phyloP scores from a whole-genome alignment of 768 basidiomycete species.

The Russula virescens region DNA sequence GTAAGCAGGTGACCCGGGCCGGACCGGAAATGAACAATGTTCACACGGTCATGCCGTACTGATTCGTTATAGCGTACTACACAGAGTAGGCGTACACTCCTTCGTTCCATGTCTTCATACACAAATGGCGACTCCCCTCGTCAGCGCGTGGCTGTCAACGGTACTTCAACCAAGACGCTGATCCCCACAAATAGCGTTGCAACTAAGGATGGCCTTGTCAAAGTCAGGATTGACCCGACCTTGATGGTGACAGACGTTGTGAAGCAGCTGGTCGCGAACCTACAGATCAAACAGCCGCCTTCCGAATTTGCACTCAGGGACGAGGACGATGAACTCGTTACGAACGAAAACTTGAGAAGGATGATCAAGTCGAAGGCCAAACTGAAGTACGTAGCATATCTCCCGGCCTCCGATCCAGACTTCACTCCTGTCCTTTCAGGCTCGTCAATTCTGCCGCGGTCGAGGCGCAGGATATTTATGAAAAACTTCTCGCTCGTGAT shows the following conservation, averaged over 20 bases:
- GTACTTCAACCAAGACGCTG: conserved; percentile 38
- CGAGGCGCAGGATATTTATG: conserved; percentile 71
- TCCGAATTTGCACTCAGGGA: conserved; percentile 74
- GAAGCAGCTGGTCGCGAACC: conserved; percentile 72
- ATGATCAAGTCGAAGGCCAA: conserved; percentile 75
- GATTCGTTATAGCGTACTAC: too few species aligned
- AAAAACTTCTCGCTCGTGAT: conserved; percentile 57
- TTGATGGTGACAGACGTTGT: conserved; percentile 81
- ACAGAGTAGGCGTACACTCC: neutral
- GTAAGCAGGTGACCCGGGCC: too few species aligned
- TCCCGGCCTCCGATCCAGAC: neutral
- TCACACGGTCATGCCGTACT: neutral
- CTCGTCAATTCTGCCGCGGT: conserved; percentile 75
- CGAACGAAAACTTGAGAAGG: conserved; percentile 78
- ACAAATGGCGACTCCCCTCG: conserved; percentile 14
- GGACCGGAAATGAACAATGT: neutral
- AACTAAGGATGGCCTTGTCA: conserved; percentile 71
- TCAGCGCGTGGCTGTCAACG: conserved; percentile 8
- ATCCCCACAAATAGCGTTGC: conserved; percentile 84
- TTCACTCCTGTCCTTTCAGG: conserved; percentile 33
- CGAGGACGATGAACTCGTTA: conserved; percentile 77
- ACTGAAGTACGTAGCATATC: conserved; percentile 52
- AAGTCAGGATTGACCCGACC: conserved; percentile 80
- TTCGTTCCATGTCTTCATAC: conserved; percentile 13
- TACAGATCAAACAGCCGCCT: conserved; percentile 71